phyloP scores from a whole-genome alignment of 495 filamentous ascomycete species.

The Aspergillus avenaceus region DNA sequence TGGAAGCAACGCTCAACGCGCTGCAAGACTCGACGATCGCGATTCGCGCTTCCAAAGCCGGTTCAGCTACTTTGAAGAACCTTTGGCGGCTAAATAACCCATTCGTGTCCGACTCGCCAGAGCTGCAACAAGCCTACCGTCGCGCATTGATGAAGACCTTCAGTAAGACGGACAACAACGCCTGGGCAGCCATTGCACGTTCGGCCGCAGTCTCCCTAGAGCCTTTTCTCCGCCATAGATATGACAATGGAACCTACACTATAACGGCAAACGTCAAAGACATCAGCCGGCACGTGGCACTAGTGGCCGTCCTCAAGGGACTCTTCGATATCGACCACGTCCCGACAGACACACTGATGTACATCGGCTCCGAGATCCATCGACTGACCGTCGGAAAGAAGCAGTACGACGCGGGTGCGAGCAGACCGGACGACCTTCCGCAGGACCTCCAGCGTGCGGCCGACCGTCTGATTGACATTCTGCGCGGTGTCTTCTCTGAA shows the following conservation, averaged over 20 bases:
- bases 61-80: neutral
- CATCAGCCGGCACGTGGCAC: neutral
- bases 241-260: neutral
- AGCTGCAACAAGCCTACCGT: neutral
- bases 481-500: neutral
- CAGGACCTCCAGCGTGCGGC: neutral
- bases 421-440: neutral
- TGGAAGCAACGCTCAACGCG: neutral
- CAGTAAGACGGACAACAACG: neutral
- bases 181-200: neutral
- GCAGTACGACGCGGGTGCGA: neutral
- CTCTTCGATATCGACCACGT: constrained; percentile 1
- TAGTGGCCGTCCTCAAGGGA: neutral
- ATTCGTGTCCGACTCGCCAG: neutral
- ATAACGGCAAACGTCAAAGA: neutral
- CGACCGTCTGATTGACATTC: neutral
- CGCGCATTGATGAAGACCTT: neutral
- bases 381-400: neutral
- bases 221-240: neutral
- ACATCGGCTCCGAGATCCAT: neutral
- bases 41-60: neutral
- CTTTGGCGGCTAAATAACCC: neutral
- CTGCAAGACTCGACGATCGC: neutral
- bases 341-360: neutral
- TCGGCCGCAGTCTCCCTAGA: neutral